Percentiles rank a stretch among this genome's conserved stretches.
Conservation (phyloP, 2,329 filamentous ascomycete species). For the Ophiobolus disseminans region DNA sequence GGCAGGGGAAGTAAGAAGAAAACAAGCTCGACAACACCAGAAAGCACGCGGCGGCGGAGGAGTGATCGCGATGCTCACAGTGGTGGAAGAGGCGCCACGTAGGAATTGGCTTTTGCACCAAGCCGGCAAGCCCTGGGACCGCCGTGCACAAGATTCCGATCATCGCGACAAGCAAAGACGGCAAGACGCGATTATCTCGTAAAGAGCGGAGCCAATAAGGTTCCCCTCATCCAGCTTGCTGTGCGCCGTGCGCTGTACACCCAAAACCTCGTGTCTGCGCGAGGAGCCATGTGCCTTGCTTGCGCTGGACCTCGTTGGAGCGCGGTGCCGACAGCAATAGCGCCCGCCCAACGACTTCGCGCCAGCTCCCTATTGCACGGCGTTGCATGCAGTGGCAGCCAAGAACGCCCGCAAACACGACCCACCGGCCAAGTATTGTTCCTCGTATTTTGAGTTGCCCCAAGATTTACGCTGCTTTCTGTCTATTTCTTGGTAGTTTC, state of each 20-base stretch:
- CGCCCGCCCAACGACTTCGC: conserved; percentile 6
- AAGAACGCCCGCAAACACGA: background rate
- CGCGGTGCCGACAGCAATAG: too few relatives aligned
- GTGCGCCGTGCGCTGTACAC: background rate
- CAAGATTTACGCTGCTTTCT: too few relatives aligned
- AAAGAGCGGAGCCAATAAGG: too few relatives aligned
- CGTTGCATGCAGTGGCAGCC: conserved; percentile 4
- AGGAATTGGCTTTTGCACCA: background rate
- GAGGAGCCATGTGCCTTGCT: background rate
- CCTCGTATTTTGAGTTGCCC: conserved; percentile 21
- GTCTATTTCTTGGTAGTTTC: conserved; percentile 11
- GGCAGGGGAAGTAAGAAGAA: conserved; percentile 13
- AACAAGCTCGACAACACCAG: background rate
- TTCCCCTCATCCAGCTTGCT: too few relatives aligned
- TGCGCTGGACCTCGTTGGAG: too few relatives aligned
- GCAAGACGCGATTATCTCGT: background rate
- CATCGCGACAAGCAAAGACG: background rate
- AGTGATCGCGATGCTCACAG: conserved; percentile 1
- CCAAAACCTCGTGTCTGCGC: background rate
- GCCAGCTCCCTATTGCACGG: conserved; percentile 4
- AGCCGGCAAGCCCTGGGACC: background rate
- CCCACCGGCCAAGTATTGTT: conserved; percentile 21
- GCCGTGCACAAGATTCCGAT: background rate
- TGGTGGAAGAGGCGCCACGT: background rate
- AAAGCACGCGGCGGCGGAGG: background rate